Base-by-base conservation (phyloP, 164 flowering plant species). In the Saururus chinensis region DNA sequence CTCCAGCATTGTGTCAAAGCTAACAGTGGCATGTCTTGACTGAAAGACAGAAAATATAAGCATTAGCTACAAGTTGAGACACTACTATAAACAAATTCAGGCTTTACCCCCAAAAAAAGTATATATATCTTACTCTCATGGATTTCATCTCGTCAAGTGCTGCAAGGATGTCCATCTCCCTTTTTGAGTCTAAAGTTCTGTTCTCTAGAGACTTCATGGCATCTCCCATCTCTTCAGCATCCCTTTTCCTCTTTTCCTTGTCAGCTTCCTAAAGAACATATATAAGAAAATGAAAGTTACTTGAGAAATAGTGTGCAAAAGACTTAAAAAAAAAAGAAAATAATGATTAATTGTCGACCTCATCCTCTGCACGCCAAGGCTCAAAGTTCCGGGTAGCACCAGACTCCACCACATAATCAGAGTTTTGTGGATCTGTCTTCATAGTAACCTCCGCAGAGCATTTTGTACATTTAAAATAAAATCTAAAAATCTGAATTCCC, bases 291-390 rank as follows among this genome's bases (percentile, higher is more conserved):
- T 20, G 26, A 19, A 30, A 57, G 56, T 40, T 14, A 62, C 17
- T 22, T 42, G 24, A 21, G 59, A 58, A 54, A 37, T 48, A 25
- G 42, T 13, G 59, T 6, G 56, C 7, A 17, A 19, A 55, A 40
- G 16, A 63, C 22, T 26, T n/a, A 45, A 67, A 21, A 26, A 63
- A 40, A 10, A 40, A 16, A 37, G 9, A 22, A 57, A 30, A 65
- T n/a, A 40, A 57, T 16, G 12, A 21, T 26, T 14, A 23, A 30
- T 52, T 37, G 13, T 61, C 72, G 40, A 82, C 96, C 86, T 89
- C 98, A 75, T 92, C 96, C 74, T 88, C 95, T 1, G 80, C 83
- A 59, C 98, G 93, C 98, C 98, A 92, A 53, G 97, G 98, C 74
- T 92, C 98, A 69, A 80, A 92, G 74, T 92, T 92, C 37, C 98